Base-by-base conservation (phyloP, 768 basidiomycete species). In the Boletus reticulatus region DNA sequence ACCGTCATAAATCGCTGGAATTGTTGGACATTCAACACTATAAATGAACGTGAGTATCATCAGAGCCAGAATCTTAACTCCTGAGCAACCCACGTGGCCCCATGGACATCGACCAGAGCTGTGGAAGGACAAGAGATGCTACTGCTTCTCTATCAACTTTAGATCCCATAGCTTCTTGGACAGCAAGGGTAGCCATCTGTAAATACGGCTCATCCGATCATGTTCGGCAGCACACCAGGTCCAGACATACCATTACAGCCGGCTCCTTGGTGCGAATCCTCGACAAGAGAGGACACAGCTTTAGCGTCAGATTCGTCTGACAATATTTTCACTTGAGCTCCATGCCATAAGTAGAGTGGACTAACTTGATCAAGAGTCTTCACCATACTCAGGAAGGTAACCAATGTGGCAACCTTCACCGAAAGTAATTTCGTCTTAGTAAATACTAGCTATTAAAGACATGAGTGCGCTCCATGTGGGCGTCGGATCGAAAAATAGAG, bases 231-330 rank as follows among this genome's bases (percentile, higher is more conserved):
- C 11, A 11, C 5, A 31, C 22, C 8, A 9, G 29, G 5, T 44
- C 19, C 13, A 14, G 36, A 50, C 58, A 55, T 63, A 93, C 92
- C 83, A 94, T 97, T 6, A 98, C 96, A 47, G 88, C 85, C 11
- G 96, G 96, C 67, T 98, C 95, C 69, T 94, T 96, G 6, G 96
- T 98, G 37, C 94, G 85, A 59, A 98, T 97, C 70, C 93, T 97
- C 0, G 94, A 89, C 24, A 99, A 78, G 16, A 98, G 73, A 2
- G 97, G 97, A 4, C 98, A 96, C 19, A 99, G 80, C 70, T 97
- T 98, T 66, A 96, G 94, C 1, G 97, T 98, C 49, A 99, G 69
- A 64, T 89, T 95, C 41, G 83, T 75, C 89, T 92, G 53, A 53
- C n/a, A 53, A 53, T 6, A n/a, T 27, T 24, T 16, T 55, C 39